These are phyloP conservation scores for Ophiostoma ulmi DNA, from an alignment of 2,329 filamentous ascomycete species.

Conservation along the genomic window DNA sequence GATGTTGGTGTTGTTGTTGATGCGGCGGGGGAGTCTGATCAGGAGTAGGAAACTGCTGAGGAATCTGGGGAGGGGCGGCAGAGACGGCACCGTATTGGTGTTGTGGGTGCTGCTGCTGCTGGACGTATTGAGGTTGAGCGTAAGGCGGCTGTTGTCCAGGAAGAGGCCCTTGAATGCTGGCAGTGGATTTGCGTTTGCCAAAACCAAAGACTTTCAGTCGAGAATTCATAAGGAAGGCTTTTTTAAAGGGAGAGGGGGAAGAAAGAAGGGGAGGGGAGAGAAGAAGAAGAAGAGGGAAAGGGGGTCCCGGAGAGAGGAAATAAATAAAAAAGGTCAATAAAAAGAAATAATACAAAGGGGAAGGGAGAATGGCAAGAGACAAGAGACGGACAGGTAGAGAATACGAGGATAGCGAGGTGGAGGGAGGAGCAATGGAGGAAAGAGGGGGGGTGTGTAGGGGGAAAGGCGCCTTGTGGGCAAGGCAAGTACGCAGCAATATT, in stretches of 20 bases:
- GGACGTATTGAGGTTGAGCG: conserved; percentile 26
- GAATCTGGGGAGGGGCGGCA: conserved; percentile 45
- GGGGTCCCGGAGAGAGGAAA: conserved; percentile 13
- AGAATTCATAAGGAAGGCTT: conserved; percentile 59
- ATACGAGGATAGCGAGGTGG: conserved; percentile 13
- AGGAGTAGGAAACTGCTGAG: conserved; percentile 42
- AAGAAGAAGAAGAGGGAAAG: conserved; percentile 8
- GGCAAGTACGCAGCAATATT: not conserved
- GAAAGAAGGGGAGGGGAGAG: conserved; percentile 28
- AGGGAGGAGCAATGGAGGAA: conserved; percentile 1
- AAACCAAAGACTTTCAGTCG: conserved; percentile 75
- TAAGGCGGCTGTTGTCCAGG: conserved; percentile 30
- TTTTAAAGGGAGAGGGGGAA: conserved; percentile 32
- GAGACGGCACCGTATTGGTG: conserved; percentile 26
- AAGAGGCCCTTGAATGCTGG: conserved; percentile 48
- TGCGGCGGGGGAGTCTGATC: conserved; percentile 24
- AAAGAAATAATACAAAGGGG: conserved; percentile 11
- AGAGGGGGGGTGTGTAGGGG: not conserved
- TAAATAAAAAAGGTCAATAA: conserved; percentile 14
- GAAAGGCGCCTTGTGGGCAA: conserved; percentile 13
- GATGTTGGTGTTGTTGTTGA: conserved; percentile 13
- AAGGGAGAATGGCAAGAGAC: not conserved
- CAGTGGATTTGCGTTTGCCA: conserved; percentile 70
- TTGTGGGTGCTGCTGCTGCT: conserved; percentile 20
- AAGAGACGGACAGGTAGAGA: not conserved